Evolutionary conservation across 768 basidiomycete species (phyloP).

Genomic region (Boletus pseudo-olivaceus): DNA sequence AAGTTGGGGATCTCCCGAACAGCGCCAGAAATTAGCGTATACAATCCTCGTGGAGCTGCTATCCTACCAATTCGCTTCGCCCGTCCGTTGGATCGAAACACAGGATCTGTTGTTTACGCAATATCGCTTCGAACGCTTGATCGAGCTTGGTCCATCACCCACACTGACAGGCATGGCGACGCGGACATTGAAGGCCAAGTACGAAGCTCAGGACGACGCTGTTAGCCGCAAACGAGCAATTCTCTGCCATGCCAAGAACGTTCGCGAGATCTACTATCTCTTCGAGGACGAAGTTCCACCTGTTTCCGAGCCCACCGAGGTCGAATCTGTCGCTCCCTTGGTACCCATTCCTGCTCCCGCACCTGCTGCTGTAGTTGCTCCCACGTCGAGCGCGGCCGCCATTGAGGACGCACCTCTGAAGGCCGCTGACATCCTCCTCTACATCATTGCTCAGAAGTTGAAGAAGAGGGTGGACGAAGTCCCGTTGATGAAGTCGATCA

Average conservation of each 20-base stretch:
- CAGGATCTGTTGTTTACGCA: conserved; percentile 89
- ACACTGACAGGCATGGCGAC: conserved; percentile 94
- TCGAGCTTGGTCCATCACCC: conserved; percentile 95
- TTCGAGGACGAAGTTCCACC: conserved; percentile 78
- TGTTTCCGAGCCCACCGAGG: conserved; percentile 20
- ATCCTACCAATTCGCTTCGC: conserved; percentile 97
- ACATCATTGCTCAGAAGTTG: conserved; percentile 94
- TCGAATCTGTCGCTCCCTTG: conserved; percentile 38
- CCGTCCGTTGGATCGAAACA: conserved; percentile 99
- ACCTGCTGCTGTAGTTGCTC: conserved; percentile 41
- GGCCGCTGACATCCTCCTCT: conserved; percentile 80
- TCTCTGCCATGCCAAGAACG: conserved; percentile 91
- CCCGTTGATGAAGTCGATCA: conserved; percentile 90
- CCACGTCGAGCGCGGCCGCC: conserved; percentile 61
- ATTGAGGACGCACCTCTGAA: conserved; percentile 92
- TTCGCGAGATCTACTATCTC: conserved; percentile 96
- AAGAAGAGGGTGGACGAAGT: conserved; percentile 93
- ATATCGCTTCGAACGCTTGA: conserved; percentile 87
- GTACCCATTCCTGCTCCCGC: conserved; percentile 40
- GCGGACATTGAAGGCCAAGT: conserved; percentile 89
- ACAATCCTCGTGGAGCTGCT: conserved; percentile 94
- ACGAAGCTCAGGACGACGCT: conserved; percentile 86
- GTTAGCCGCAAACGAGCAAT: conserved; percentile 74
- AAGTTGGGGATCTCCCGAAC: conserved; percentile 73
- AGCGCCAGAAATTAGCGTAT: conserved; percentile 93